Conservation (phyloP, 257 asterid genomes). For the Plectranthus barbatus region DNA sequence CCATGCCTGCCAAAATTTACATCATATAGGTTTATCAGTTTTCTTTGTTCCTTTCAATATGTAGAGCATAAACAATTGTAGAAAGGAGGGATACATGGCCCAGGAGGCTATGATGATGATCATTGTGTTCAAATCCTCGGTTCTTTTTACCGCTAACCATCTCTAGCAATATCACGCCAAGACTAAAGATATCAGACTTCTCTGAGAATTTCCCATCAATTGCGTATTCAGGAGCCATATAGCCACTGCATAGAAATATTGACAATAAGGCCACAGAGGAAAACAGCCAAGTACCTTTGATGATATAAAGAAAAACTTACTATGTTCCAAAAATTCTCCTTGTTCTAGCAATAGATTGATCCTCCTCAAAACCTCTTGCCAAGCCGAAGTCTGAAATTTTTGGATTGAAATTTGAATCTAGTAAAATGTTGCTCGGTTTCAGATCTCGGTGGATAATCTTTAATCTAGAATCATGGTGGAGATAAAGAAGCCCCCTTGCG, state of each 20-base stretch:
- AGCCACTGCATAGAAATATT: conserved; percentile 27
- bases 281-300: too few species aligned
- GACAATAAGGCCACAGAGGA: not conserved
- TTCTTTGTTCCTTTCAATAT: too few species aligned
- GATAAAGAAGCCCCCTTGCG: conserved; percentile 33
- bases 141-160: conserved; percentile 35
- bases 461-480: conserved; percentile 35
- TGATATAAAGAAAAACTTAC: conserved; percentile 5
- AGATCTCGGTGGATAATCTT: conserved; percentile 33
- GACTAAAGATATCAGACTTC: conserved; percentile 34
- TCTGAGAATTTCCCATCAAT: conserved; percentile 32
- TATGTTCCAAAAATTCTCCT: conserved; percentile 30
- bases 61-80: not conserved
- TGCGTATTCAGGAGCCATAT: conserved; percentile 47
- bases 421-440: conserved; percentile 31
- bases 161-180: conserved; percentile 41
- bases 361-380: conserved; percentile 29
- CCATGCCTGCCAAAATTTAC: conserved; percentile 25
- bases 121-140: conserved; percentile 14
- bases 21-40: too few species aligned
- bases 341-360: conserved; percentile 16
- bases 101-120: conserved; percentile 24
- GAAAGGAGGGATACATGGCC: conserved; percentile 20
- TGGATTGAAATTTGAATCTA: conserved; percentile 22
- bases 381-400: conserved; percentile 39